Evolutionary conservation across 2,329 filamentous ascomycete species (phyloP), one percentile per base, ranked within the genome.

Genomic region (Pseudogymnoascus sp.): DNA sequence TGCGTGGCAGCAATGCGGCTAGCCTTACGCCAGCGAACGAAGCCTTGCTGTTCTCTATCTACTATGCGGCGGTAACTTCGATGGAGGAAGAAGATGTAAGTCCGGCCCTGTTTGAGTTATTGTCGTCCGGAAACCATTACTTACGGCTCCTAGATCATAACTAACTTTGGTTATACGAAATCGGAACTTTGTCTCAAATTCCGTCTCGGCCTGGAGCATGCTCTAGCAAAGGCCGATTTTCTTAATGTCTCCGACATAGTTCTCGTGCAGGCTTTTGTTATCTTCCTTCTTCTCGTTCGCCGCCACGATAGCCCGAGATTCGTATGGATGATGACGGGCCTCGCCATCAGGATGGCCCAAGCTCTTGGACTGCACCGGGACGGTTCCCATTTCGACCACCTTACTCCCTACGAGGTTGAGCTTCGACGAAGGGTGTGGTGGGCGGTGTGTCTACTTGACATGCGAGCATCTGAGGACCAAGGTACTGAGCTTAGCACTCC

Each of bases 401-500:
- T 88, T 4, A 77, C 79, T 0, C 81, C 83, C 0, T 86, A 84
- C 64, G 84, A 88, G 63, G 79, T 80, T 0, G 84, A 88, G 70
- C 81, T 87, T 73, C 78, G 85, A 39, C 78, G 85, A 21, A 78
- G 86, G 1, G 71, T 87, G 0, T 88, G 85, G 82, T 87, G 83
- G 79, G 77, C 81, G n/a, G 78, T 88, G 8, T 75, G 85, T 43
- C 76, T 81, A 2, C 75, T 87, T 0, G 86, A 89, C 67, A 73
- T 82, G 2, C 79, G 81, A 7, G 78, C 80, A 0, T 79, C 82
- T 2, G 83, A 86, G 65, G 80, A 85, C 63, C 75, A 81, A 2
- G 83, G 82, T 10, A 31, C 25, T 11, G 66, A 69, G 14, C 84
- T 83, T 65, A 74, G 83, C 65, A 81, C 83, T 70, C 82, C 84